Conservation (phyloP, 2,329 filamentous ascomycete genomes). For the Verticillium dahliae region DNA sequence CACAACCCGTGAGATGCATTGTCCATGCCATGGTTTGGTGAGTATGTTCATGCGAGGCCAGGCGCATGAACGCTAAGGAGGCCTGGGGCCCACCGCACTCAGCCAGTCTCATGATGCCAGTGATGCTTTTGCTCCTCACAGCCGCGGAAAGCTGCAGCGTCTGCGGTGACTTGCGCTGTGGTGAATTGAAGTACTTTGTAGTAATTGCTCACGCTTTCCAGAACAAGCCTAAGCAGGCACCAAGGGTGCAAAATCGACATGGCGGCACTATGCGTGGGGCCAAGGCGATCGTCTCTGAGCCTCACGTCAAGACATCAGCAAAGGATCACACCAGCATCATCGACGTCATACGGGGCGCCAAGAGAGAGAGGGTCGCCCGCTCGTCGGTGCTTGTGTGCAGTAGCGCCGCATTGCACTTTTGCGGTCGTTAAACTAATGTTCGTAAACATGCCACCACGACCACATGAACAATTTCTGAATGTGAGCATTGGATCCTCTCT, state of each 20-base stretch:
- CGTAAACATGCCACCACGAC: too few relatives aligned
- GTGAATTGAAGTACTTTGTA: neutral
- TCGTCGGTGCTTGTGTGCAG: neutral
- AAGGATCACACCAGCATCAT: neutral
- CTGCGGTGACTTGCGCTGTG: neutral
- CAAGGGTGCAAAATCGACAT: neutral
- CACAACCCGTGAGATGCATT: neutral
- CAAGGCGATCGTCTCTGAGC: neutral
- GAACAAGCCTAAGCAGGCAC: neutral
- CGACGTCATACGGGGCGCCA: neutral
- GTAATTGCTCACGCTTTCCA: neutral
- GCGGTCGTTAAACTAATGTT: neutral
- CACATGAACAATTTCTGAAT: neutral
- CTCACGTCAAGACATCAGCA: neutral
- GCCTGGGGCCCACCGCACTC: neutral
- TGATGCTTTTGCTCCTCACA: neutral
- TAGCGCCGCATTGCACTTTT: neutral
- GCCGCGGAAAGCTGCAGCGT: neutral
- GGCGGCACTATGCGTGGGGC: neutral
- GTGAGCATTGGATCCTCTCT: neutral
- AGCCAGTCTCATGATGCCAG: neutral
- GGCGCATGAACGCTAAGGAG: neutral
- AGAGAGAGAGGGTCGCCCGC: neutral
- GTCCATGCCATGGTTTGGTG: neutral
- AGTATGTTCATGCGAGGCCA: neutral